phyloP scores from a whole-genome alignment of 768 basidiomycete species.

The Tylopilus cervinicoccineus region DNA sequence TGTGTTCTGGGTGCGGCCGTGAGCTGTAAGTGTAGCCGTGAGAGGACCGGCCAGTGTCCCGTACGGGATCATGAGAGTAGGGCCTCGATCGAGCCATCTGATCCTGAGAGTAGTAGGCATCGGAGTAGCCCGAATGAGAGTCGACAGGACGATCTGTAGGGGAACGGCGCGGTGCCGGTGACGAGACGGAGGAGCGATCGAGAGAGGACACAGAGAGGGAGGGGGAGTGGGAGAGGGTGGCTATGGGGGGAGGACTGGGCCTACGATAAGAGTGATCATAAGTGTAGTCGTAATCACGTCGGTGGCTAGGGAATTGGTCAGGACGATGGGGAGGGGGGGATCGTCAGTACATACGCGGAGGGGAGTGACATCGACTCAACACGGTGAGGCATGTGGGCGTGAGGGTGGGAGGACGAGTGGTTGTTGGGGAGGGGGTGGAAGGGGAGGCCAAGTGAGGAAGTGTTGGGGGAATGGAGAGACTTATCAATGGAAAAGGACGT shows the following conservation, averaged over 20 bases:
- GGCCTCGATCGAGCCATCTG: constrained; percentile 30
- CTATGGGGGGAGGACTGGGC: constrained; percentile 48
- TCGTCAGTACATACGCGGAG: constrained; percentile 30
- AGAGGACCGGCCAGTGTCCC: constrained; percentile 30
- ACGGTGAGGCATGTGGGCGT: constrained; percentile 47
- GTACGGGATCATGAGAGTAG: constrained; percentile 32
- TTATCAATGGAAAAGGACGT: constrained; percentile 36
- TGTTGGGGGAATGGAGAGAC: constrained; percentile 25
- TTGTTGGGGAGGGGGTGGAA: constrained; percentile 13
- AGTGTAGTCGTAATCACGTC: constrained; percentile 37
- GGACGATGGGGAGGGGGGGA: constrained; percentile 27
- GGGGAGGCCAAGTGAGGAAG: constrained; percentile 20
- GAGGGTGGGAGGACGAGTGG: constrained; percentile 13
- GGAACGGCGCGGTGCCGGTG: constrained; percentile 49
- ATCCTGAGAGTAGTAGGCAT: constrained; percentile 39
- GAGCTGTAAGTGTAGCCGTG: constrained; percentile 33
- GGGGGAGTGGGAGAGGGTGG: constrained; percentile 54
- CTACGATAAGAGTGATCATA: constrained; percentile 38
- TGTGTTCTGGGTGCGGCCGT: constrained; percentile 26
- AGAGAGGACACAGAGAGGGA: constrained; percentile 56
- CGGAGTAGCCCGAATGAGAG: constrained; percentile 31
- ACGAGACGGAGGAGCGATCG: constrained; percentile 57
- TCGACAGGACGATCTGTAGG: constrained; percentile 31
- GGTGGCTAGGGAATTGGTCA: constrained; percentile 29
- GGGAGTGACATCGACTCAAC: constrained; percentile 38